A percentile compares a stretch with the other conserved stretches of the same genome.
phyloP scores from a whole-genome alignment of 805 yeast genomes.

The Ogataea glucozyma region DNA sequence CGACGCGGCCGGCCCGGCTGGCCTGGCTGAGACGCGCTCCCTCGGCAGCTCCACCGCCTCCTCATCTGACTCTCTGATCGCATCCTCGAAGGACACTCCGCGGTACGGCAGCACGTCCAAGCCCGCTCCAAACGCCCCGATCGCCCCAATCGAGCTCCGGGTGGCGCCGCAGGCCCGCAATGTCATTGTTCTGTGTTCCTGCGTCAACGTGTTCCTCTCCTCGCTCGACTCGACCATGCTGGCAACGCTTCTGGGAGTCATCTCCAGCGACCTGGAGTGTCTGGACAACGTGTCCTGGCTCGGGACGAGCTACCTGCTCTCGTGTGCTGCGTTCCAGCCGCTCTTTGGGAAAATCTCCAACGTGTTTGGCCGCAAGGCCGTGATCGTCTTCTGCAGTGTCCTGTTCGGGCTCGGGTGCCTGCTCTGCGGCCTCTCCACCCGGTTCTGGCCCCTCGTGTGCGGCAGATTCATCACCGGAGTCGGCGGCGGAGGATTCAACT shows the following conservation, averaged over 20 bases:
- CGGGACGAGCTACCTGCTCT: slow-evolving; percentile 41
- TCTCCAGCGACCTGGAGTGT: slow-evolving; percentile 51
- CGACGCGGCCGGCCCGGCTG: no score
- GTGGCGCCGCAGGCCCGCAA: neutral
- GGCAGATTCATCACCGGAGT: slow-evolving; percentile 77
- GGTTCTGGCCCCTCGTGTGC: slow-evolving; percentile 44
- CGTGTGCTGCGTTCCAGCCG: slow-evolving; percentile 52
- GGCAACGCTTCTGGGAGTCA: slow-evolving; percentile 49
- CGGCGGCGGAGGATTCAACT: slow-evolving; percentile 85
- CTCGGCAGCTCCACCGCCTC: no score
- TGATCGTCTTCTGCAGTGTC: slow-evolving; percentile 35
- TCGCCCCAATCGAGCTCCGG: no score
- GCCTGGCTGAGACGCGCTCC: no score
- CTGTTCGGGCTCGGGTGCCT: slow-evolving; percentile 41
- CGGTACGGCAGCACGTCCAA: no score
- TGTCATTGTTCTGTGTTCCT: slow-evolving; percentile 17
- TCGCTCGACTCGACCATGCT: slow-evolving; percentile 57
- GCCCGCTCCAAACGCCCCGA: no score
- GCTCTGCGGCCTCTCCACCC: slow-evolving; percentile 42
- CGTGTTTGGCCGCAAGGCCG: slow-evolving; percentile 49
- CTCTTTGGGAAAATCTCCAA: slow-evolving; percentile 54
- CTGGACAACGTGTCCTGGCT: slow-evolving; percentile 44
- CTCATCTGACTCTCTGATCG: no score
- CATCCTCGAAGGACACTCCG: no score
- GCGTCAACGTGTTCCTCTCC: slow-evolving; percentile 39